Percentiles rank a stretch among this genome's conserved stretches.
These are phyloP conservation scores for Whalleya microplaca DNA, from an alignment of 2,329 filamentous ascomycete genomes.

Conservation along the genomic window DNA sequence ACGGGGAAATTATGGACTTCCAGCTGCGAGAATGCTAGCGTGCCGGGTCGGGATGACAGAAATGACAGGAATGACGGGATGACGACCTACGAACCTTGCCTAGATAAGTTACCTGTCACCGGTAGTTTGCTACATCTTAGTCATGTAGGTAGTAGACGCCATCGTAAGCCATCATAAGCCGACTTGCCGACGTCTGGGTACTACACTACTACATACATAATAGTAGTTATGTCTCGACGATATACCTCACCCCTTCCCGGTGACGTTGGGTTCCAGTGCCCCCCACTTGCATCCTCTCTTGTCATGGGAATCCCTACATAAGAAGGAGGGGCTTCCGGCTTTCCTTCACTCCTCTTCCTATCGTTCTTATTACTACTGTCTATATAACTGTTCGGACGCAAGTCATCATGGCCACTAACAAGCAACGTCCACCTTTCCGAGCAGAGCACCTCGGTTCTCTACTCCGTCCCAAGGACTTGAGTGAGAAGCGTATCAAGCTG, in stretches of 20 bases:
- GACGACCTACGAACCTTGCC: too few species aligned
- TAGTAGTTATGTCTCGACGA: background rate
- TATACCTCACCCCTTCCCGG: background rate
- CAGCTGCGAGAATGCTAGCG: background rate
- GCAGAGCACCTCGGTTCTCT: slow-evolving; percentile 78
- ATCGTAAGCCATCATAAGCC: too few species aligned
- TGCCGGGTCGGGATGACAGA: too few species aligned
- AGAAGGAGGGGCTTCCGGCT: background rate
- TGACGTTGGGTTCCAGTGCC: background rate
- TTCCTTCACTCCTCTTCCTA: background rate
- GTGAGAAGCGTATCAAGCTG: slow-evolving; percentile 59
- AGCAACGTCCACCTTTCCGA: slow-evolving; percentile 63
- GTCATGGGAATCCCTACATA: background rate
- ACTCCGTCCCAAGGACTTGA: slow-evolving; percentile 66
- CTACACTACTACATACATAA: too few species aligned
- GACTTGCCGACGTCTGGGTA: too few species aligned
- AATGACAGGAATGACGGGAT: too few species aligned
- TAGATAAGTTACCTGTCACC: too few species aligned
- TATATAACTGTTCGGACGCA: background rate
- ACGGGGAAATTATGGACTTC: slow-evolving; percentile 8
- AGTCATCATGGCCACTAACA: slow-evolving; percentile 32
- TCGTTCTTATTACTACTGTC: slow-evolving; percentile 9
- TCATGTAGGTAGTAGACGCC: too few species aligned
- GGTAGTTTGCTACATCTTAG: too few species aligned
- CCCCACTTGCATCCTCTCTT: background rate